phyloP scores from a whole-genome alignment of 78 protist species.

The Dictyostelium capitatum region DNA sequence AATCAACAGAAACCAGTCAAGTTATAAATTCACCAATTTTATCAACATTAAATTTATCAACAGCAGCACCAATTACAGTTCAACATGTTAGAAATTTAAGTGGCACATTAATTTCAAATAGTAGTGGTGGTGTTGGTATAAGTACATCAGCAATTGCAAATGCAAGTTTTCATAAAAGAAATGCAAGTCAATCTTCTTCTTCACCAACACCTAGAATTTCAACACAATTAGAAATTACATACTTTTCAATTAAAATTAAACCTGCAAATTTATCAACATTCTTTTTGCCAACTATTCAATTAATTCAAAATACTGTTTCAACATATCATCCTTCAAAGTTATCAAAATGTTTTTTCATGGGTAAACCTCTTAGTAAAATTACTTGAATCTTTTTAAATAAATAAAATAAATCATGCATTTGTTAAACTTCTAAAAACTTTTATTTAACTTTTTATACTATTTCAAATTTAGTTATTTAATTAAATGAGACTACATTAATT shows the following conservation, averaged over 20 bases:
- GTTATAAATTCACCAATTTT: conserved; percentile 7
- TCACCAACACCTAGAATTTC: conserved; percentile 10
- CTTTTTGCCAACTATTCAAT: conserved; percentile 39
- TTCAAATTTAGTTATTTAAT: no score
- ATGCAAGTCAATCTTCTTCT: conserved; percentile 16
- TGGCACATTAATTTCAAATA: background rate
- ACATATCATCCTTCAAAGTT: conserved; percentile 15
- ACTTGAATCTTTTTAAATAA: no score
- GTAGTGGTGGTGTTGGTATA: background rate
- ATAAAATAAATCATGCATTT: no score
- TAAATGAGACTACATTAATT: no score
- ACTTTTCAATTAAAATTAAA: conserved; percentile 9
- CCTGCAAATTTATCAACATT: conserved; percentile 10
- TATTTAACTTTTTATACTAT: no score
- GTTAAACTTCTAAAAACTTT: no score
- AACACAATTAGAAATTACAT: background rate
- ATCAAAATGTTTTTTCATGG: conserved; percentile 17
- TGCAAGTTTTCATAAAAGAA: conserved; percentile 2
- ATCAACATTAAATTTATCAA: background rate
- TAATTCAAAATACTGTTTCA: background rate
- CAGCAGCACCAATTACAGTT: background rate
- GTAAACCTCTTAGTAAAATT: conserved; percentile 5
- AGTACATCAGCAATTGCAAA: background rate
- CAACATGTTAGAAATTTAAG: conserved; percentile 28
- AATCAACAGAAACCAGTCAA: background rate